Percentiles rank a stretch among this genome's conserved stretches.
Evolutionary conservation across 1,139 yeast genomes (phyloP).

Genomic region (Pichia sp.): DNA sequence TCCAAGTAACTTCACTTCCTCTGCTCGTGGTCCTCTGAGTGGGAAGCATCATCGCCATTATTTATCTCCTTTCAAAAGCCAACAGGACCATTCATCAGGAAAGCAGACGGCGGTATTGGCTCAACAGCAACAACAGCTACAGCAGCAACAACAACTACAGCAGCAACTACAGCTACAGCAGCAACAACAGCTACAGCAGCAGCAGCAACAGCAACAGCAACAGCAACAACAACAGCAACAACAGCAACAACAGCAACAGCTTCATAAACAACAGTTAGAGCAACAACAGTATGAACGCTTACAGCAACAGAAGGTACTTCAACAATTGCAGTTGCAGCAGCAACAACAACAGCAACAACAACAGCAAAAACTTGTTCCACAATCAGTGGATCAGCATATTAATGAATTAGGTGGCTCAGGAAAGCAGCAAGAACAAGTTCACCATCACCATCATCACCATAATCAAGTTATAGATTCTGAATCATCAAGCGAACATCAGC

Average conservation of each 20-base stretch:
- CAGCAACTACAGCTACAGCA: constrained; percentile 11
- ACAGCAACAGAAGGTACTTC: constrained; percentile 7
- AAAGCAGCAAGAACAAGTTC: constrained; percentile 5
- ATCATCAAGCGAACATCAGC: background rate
- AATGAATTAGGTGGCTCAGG: background rate
- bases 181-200: constrained; percentile 7
- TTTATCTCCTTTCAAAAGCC: constrained; percentile 11
- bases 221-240: constrained; percentile 4
- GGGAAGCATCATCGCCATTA: constrained; percentile 13
- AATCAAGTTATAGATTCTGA: background rate
- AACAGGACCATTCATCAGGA: background rate
- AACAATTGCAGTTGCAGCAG: background rate
- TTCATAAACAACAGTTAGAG: constrained; percentile 2
- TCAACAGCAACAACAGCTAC: constrained; percentile 10
- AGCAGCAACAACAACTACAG: constrained; percentile 3
- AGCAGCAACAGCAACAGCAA: constrained; percentile 10
- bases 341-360: constrained; percentile 1
- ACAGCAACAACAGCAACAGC: background rate
- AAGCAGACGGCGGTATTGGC: background rate
- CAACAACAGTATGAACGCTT: constrained; percentile 4
- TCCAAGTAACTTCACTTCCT: constrained; percentile 5
- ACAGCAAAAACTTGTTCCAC: background rate
- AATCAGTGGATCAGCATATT: constrained; percentile 1
- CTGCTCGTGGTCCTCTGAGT: constrained; percentile 4
- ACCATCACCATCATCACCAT: constrained; percentile 10